Conservation (phyloP, 2,329 filamentous ascomycete genomes). For the Colletotrichum orbiculare region DNA sequence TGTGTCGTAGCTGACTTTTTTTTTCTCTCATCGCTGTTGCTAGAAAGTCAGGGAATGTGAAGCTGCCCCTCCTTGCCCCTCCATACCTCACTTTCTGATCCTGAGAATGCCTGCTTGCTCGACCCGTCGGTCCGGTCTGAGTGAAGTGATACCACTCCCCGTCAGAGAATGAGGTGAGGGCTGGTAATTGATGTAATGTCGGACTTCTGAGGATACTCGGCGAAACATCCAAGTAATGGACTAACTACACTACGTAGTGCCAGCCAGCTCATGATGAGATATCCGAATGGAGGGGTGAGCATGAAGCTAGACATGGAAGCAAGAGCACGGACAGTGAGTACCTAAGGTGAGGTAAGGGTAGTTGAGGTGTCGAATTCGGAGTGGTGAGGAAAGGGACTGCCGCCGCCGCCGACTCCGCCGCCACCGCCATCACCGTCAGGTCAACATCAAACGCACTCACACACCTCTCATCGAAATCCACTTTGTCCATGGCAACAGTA, state of each 20-base stretch:
- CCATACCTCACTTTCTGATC: slow-evolving; percentile 25
- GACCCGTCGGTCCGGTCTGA: slow-evolving; percentile 24
- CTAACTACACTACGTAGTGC: too few species aligned
- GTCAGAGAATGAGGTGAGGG: slow-evolving; percentile 11
- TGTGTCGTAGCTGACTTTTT: slow-evolving; percentile 32
- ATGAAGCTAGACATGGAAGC: not conserved
- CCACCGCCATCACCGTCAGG: slow-evolving; percentile 5
- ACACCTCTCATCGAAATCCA: not conserved
- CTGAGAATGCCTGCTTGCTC: slow-evolving; percentile 14
- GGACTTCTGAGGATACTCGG: not conserved
- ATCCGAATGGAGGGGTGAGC: not conserved
- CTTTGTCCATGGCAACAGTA: too few species aligned
- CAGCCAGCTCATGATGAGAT: slow-evolving; percentile 14
- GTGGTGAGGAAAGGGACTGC: slow-evolving; percentile 24
- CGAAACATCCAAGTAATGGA: too few species aligned
- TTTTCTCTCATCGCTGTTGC: slow-evolving; percentile 3
- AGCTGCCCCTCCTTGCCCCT: slow-evolving; percentile 35
- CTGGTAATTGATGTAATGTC: not conserved
- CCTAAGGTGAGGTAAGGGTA: not conserved
- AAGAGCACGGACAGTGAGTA: slow-evolving; percentile 10
- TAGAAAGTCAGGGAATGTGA: slow-evolving; percentile 16
- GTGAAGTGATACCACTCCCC: slow-evolving; percentile 23
- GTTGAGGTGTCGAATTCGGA: slow-evolving; percentile 20
- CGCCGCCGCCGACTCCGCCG: not conserved
- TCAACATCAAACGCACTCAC: slow-evolving; percentile 1